Base-by-base conservation (phyloP, 1,284 basidiomycete genomes). In the Ustilago vetiveriae region DNA sequence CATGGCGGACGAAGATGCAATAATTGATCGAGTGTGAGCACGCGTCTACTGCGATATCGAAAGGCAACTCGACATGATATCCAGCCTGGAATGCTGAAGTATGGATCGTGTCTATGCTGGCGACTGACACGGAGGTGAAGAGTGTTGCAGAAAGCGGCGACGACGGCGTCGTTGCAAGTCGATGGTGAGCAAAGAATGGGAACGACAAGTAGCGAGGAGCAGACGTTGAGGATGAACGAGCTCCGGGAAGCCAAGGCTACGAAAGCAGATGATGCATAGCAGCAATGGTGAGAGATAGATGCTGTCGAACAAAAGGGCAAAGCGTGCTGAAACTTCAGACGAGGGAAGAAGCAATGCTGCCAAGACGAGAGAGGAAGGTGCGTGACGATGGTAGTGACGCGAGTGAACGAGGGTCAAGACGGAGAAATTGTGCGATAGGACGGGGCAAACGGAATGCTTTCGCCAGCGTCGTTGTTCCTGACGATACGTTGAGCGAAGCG, bases 201-300 rank as follows among this genome's bases (percentile, higher is more conserved):
- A n/a, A n/a, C n/a, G n/a, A n/a, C n/a, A n/a, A n/a, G n/a, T n/a
- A 29, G 42, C 44, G 30, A 27, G 7, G 17, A 14, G 16, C 3
- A 22, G 19, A 26, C 10, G 29, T 14, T 6, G 37, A 29, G 30
- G 6, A 21, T 39, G 39, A 33, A 23, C 26, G 19, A 7, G 60
- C 60, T 46, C 45, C 53, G 45, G 43, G 16, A 57, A 64, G 53
- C 53, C 41, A 57, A 49, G 44, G 60, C 60, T 64, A 64, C 27
- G 42, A 53, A 17, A 37, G 16, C 36, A 53, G 24, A 57, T 53
- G 54, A 57, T 53, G 54, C 60, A 64, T 64, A 57, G 49, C 60
- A 64, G 49, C 41, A 24, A 45, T 19, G 13, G 36, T 17, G 45
- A 47, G 29, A 17, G 27, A 38, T 22, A 19, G 21, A 9, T 29